These are phyloP conservation scores for Globisporangium heterothallicum DNA, from an alignment of 352 stramenopile species.

Conservation along the genomic window DNA sequence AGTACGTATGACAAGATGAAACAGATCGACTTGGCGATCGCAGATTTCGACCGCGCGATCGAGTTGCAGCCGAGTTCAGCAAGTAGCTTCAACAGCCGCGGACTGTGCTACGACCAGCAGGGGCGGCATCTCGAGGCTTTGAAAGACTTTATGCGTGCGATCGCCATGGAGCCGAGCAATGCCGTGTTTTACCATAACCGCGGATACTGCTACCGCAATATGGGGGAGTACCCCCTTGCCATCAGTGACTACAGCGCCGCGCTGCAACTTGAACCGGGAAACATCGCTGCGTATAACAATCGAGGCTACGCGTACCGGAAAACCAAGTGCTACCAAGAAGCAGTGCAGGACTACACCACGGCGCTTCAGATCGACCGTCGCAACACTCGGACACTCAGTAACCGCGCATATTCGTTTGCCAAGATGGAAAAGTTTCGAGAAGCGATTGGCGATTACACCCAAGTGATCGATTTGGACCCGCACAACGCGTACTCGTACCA, in stretches of 20 bases:
- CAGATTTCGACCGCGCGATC: slow-evolving; percentile 67
- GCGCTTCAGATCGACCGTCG: slow-evolving; percentile 63
- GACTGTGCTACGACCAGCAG: slow-evolving; percentile 71
- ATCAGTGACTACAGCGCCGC: slow-evolving; percentile 66
- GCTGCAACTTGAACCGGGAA: slow-evolving; percentile 53
- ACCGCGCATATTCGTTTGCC: slow-evolving; percentile 79
- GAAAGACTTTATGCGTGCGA: slow-evolving; percentile 60
- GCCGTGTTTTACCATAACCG: slow-evolving; percentile 84
- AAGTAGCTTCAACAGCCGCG: slow-evolving; percentile 79
- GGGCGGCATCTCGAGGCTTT: slow-evolving; percentile 56
- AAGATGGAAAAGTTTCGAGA: slow-evolving; percentile 68
- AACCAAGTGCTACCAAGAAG: slow-evolving; percentile 52
- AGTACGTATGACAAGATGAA: slow-evolving; percentile 81
- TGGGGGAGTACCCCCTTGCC: slow-evolving; percentile 64
- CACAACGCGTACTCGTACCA: slow-evolving; percentile 79
- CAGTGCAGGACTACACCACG: slow-evolving; percentile 70
- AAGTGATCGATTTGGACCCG: slow-evolving; percentile 62
- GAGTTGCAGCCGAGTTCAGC: slow-evolving; percentile 46
- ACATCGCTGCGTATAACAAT: slow-evolving; percentile 81
- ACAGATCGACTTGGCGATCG: slow-evolving; percentile 43
- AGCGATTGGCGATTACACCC: slow-evolving; percentile 72
- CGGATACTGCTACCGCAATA: slow-evolving; percentile 79
- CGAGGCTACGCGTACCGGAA: slow-evolving; percentile 82
- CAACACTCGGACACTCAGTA: slow-evolving; percentile 80
- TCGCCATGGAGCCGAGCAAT: slow-evolving; percentile 65